Conservation (phyloP, 2,329 filamentous ascomycete genomes). For the Xylaria arbuscula region DNA sequence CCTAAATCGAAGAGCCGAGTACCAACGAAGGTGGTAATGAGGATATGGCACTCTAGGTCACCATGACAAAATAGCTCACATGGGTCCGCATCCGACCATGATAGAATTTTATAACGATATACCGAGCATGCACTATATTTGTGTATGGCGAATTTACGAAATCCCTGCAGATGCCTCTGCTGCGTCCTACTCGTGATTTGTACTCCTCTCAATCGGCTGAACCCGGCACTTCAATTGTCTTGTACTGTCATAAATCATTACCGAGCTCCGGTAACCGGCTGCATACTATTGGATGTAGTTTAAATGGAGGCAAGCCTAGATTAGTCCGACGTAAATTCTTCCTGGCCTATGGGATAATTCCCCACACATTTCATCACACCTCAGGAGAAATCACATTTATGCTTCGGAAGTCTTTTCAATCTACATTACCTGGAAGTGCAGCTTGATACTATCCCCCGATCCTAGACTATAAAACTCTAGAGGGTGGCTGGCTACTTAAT, state of each 20-base stretch:
- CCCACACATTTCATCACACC: neutral
- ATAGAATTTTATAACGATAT: neutral
- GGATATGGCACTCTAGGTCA: neutral
- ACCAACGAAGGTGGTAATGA: neutral
- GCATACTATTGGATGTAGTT: constrained; percentile 15
- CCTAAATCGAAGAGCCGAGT: neutral
- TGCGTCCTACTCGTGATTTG: neutral
- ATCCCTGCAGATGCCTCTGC: neutral
- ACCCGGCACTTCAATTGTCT: constrained; percentile 17
- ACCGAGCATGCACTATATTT: constrained; percentile 25
- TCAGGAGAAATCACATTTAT: neutral
- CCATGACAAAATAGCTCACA: neutral
- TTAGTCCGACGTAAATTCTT: constrained; percentile 20
- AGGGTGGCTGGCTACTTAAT: too few relatives aligned
- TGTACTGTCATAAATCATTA: neutral
- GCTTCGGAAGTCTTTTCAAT: constrained; percentile 10
- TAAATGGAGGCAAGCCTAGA: constrained; percentile 10
- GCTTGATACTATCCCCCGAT: too few relatives aligned
- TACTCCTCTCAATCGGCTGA: neutral
- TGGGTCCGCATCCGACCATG: neutral
- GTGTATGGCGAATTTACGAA: constrained; percentile 3
- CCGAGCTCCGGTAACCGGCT: constrained; percentile 18
- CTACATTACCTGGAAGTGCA: too few relatives aligned
- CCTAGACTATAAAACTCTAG: too few relatives aligned
- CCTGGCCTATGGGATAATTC: constrained; percentile 32